Percentiles rank a stretch among this genome's conserved stretches.
Evolutionary conservation across 805 yeast genomes (phyloP).

Genomic region (Scheffersomyces lignosus): DNA sequence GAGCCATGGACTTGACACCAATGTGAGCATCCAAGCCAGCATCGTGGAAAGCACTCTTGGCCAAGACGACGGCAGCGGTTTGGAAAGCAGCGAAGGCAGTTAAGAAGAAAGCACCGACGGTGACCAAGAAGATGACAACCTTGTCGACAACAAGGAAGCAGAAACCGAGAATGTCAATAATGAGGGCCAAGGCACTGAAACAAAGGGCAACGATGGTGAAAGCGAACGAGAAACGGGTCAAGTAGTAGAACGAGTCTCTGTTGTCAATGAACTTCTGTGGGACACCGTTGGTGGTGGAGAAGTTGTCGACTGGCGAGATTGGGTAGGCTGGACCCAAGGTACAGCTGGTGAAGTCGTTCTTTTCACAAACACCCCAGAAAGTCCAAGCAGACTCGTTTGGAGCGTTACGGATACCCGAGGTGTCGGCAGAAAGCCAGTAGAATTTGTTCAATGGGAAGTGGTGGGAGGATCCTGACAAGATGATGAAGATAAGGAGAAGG

Average conservation of each 20-base stretch:
- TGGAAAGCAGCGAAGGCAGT: constrained; percentile 66
- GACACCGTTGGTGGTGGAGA: constrained; percentile 47
- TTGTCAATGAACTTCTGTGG: constrained; percentile 53
- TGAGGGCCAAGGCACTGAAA: constrained; percentile 61
- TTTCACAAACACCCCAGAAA: constrained; percentile 69
- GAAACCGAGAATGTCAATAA: constrained; percentile 54
- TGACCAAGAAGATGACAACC: constrained; percentile 51
- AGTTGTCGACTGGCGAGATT: constrained; percentile 78
- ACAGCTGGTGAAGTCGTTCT: constrained; percentile 53
- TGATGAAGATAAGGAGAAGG: constrained; percentile 56
- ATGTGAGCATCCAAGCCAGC: constrained; percentile 46
- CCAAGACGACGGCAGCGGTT: constrained; percentile 79
- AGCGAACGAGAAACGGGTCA: constrained; percentile 49
- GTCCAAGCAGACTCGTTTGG: constrained; percentile 71
- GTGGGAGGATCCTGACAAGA: constrained; percentile 63
- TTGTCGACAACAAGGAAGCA: constrained; percentile 57
- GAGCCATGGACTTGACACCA: constrained; percentile 60
- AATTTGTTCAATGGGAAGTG: constrained; percentile 64
- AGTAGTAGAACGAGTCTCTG: constrained; percentile 58
- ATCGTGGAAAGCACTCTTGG: constrained; percentile 62
- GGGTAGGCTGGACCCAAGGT: constrained; percentile 74
- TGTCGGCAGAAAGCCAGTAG: constrained; percentile 81
- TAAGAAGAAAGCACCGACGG: constrained; percentile 52
- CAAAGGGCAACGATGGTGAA: constrained; percentile 48
- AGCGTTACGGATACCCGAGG: constrained; percentile 54